Evolutionary conservation across 768 basidiomycete species (phyloP), one percentile per base, ranked within the genome.

Genomic region (Trichaptum fuscoviolaceum): DNA sequence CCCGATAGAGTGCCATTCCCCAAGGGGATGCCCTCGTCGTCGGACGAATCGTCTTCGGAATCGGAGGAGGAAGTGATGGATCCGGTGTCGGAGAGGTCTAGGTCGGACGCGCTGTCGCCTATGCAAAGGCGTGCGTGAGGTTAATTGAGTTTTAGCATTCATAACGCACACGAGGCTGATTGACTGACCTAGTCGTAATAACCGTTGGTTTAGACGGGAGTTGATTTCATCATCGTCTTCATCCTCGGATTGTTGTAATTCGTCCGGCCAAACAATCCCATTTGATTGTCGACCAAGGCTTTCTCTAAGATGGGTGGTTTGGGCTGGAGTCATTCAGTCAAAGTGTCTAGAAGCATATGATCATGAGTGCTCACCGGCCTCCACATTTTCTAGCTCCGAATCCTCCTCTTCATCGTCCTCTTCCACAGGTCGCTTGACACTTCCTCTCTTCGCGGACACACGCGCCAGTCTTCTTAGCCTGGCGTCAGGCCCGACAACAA

Each of bases 181-280:
- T 61, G 63, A 36, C 76, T 62, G 69, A 90, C 92, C 92, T 68
- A 95, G 79, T 57, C 93, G 85, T 85, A 92, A 87, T 66, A 90
- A 85, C 58, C 88, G 82, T 67, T 85, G 85, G 72, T 92, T 93
- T 67, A 79, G 81, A 70, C 78, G 85, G 67, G 79, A 82, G 68
- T 84, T 85, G n/a, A 88, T 85, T 12, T 85, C 82, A 67, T 88
- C 82, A 18, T 88, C 84, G 34, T 86, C 81, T 23, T 87, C 89
- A 15, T 87, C 88, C 52, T 87, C 86, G 60, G 88, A 83, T 12
- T 86, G 83, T 5, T 84, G 80, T 62, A 77, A 79, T n/a, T 78
- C 79, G n/a, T 74, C 74, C 0, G 93, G 92, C 94, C 93, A 97
- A 62, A 95, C 81, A 64, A 91, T 83, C 0, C 92, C 95, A 71